These are phyloP conservation scores for Ilyonectria mors-panacis DNA, from an alignment of 2,329 filamentous ascomycete species.

Conservation along the genomic window DNA sequence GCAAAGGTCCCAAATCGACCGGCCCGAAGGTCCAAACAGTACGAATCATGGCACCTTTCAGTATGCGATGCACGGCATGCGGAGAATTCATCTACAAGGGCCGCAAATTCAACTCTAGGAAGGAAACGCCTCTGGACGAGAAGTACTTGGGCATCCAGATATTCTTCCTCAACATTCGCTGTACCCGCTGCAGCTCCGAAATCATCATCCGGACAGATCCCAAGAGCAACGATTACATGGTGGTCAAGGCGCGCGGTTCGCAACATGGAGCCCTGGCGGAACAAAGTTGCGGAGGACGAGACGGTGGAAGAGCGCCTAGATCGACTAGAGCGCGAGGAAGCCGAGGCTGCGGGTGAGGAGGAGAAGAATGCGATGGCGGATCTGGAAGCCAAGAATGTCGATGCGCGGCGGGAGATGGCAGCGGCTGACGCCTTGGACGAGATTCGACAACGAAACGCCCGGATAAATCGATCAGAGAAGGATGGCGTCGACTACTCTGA, in stretches of 20 bases:
- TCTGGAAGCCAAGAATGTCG: slow-evolving; percentile 91
- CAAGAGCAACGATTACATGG: slow-evolving; percentile 92
- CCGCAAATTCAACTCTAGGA: slow-evolving; percentile 94
- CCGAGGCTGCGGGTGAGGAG: slow-evolving; percentile 72
- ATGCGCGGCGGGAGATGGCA: slow-evolving; percentile 95
- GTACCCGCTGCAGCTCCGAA: slow-evolving; percentile 87
- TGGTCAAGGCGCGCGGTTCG: slow-evolving; percentile 87
- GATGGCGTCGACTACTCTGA: slow-evolving; percentile 75
- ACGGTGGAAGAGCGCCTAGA: slow-evolving; percentile 91
- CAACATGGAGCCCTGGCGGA: slow-evolving; percentile 93
- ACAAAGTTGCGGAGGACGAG: slow-evolving; percentile 75
- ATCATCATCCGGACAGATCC: slow-evolving; percentile 97
- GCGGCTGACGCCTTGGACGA: slow-evolving; percentile 96
- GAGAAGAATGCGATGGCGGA: slow-evolving; percentile 96
- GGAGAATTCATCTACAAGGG: slow-evolving; percentile 92
- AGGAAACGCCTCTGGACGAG: slow-evolving; percentile 90
- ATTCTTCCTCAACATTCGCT: slow-evolving; percentile 86
- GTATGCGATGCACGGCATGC: slow-evolving; percentile 62
- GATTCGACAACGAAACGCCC: slow-evolving; percentile 91
- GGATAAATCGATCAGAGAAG: slow-evolving; percentile 82
- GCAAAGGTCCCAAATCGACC: slow-evolving; percentile 77
- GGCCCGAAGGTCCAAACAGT: slow-evolving; percentile 90
- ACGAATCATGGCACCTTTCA: slow-evolving; percentile 78
- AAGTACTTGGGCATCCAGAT: slow-evolving; percentile 91
- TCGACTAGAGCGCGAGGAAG: slow-evolving; percentile 83